Base-by-base conservation (phyloP, 1,139 yeast species). In the Pichia sp. region DNA sequence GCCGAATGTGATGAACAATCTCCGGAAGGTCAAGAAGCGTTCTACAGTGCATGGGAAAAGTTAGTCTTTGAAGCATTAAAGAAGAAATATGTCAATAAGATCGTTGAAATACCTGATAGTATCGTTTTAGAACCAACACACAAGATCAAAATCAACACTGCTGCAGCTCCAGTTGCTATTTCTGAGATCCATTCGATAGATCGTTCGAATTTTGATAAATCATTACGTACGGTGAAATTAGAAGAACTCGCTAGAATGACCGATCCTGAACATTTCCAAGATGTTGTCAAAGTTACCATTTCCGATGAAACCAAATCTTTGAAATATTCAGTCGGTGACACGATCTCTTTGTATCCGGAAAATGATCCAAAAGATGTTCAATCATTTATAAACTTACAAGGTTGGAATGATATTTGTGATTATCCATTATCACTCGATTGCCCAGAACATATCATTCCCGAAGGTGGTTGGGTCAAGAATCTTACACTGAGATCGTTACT, bases 1-100 rank as follows among this genome's bases (percentile, higher is more conserved):
- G 87, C 93, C 37, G 98, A 91, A 59, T 91, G 95, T 17, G 98
- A 93, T 64, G 98, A 93, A 55, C 83, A 80, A 68, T 74, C 85
- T 11, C 75, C 89, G 0, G 85, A 85, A 51, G 96, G 98, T 3
- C 69, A 82, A 14, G 97, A 90, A 58, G 83, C 84, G 0, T 85
- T 76, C 54, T 90, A 81, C 63, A 73, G 79, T 38, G 89, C 84
- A 55, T 91, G 94, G 91, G 85, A 84, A 56, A 65, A 68, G 5
- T 64, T 69, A 20, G 66, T 85, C n/a, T 54, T 81, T 3, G 67
- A 66, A n/a, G 66, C 69, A 17, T 60, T 86, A 41, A 50, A 59
- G 15, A 58, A 57, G n/a, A 59, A 59, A 18, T 47, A 44, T 28
- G 17, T 43, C 5, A 24, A 30, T 31, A 46, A 40, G 44, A 40